These are phyloP conservation scores for Cercophora newfieldiana DNA, from an alignment of 495 filamentous ascomycete genomes.

Conservation along the genomic window DNA sequence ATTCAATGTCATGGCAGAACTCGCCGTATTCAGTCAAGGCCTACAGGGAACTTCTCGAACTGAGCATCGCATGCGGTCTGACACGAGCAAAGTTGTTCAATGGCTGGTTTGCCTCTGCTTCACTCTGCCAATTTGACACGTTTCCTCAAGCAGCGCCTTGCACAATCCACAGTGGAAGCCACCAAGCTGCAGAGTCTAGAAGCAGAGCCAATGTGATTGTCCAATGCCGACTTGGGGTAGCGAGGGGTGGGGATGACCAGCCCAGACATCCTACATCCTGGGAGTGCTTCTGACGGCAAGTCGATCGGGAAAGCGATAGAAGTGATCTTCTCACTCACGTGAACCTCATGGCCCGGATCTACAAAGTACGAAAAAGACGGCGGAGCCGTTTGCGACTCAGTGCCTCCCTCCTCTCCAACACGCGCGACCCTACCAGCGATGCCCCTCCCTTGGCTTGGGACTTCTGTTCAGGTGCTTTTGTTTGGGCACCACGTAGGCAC, in stretches of 20 bases:
- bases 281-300: conserved; percentile 2
- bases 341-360: background rate
- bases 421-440: no score
- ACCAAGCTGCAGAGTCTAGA: no score
- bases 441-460: no score
- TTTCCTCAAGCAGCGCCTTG: background rate
- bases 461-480: background rate
- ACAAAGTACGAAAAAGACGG: background rate
- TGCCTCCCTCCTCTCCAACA: background rate
- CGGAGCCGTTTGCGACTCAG: background rate
- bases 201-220: background rate
- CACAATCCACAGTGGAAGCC: background rate
- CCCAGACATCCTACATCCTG: background rate
- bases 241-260: background rate
- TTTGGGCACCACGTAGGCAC: background rate
- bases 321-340: background rate
- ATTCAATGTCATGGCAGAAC: background rate
- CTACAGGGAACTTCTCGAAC: no score
- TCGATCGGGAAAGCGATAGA: conserved; percentile 3
- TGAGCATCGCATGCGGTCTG: no score
- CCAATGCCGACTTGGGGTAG: background rate
- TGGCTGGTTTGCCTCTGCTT: background rate
- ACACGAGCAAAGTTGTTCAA: no score
- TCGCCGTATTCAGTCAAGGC: background rate
- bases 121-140: background rate